Evolutionary conservation across 805 yeast species (phyloP).

Genomic region (Hanseniaspora taiwanica): DNA sequence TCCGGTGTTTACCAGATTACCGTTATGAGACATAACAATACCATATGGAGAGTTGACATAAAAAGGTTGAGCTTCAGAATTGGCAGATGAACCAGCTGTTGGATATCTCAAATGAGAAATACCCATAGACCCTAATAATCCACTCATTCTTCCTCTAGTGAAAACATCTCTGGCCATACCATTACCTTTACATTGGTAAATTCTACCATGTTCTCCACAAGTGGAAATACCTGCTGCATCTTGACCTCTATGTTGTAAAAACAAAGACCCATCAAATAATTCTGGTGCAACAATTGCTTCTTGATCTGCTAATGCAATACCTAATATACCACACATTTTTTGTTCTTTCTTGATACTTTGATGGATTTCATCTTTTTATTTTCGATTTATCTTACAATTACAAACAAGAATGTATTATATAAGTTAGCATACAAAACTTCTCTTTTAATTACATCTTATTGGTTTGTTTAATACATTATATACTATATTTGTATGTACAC

Average conservation of each 20-base stretch:
- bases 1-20: conserved; percentile 81
- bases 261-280: conserved; percentile 82
- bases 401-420: too few relatives aligned
- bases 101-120: conserved; percentile 92
- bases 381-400: neutral
- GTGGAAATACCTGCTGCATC: conserved; percentile 99
- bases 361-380: neutral
- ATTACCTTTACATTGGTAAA: conserved; percentile 95
- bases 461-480: too few relatives aligned
- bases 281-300: conserved; percentile 70
- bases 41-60: conserved; percentile 97
- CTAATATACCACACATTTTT: conserved; percentile 89
- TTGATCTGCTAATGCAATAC: conserved; percentile 71
- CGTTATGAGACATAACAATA: conserved; percentile 80
- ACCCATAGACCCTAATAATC: conserved; percentile 88
- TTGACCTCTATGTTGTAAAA: conserved; percentile 93
- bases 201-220: conserved; percentile 83
- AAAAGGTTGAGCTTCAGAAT: conserved; percentile 96
- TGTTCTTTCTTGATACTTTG: neutral
- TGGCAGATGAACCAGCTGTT: conserved; percentile 92
- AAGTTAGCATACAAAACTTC: too few relatives aligned
- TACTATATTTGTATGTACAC: too few relatives aligned
- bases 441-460: too few relatives aligned
- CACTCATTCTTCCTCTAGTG: conserved; percentile 65
- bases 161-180: conserved; percentile 98